Conservation (phyloP, 768 basidiomycete genomes). For the Thelephora ganbajun region DNA sequence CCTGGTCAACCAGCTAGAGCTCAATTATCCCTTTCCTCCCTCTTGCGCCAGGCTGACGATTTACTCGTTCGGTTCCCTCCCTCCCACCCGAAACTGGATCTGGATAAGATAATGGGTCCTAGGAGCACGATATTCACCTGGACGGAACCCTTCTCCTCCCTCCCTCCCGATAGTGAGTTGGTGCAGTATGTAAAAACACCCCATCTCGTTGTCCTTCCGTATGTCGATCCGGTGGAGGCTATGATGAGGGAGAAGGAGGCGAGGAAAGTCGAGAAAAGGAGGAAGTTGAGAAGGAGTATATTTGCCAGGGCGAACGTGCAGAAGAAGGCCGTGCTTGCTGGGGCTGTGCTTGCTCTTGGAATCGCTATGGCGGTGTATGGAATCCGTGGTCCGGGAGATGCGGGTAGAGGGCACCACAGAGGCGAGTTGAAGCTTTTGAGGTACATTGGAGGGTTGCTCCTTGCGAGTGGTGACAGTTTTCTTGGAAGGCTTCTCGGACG, state of each 20-base stretch:
- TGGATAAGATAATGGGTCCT: conserved; percentile 59
- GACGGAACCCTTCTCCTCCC: conserved; percentile 31
- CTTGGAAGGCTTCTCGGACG: too few relatives aligned
- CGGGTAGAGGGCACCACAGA: neutral
- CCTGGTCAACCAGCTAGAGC: conserved; percentile 13
- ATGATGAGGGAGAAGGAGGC: conserved; percentile 11
- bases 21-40: conserved; percentile 27
- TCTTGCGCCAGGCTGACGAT: conserved; percentile 44
- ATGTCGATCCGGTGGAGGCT: conserved; percentile 14
- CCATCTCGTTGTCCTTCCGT: conserved; percentile 43
- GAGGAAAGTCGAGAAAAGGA: conserved; percentile 11
- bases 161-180: conserved; percentile 40
- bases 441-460: neutral
- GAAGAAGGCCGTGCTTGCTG: conserved; percentile 32
- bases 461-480: neutral
- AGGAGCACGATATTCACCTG: conserved; percentile 69
- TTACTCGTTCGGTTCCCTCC: conserved; percentile 50
- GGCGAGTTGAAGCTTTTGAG: neutral
- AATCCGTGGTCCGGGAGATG: neutral
- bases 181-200: conserved; percentile 45
- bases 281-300: conserved; percentile 10
- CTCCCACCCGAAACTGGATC: conserved; percentile 33
- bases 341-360: conserved; percentile 56
- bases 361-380: conserved; percentile 45
- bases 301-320: conserved; percentile 10